Base-by-base conservation (phyloP, 2,329 filamentous ascomycete genomes). In the Huntiella savannae region DNA sequence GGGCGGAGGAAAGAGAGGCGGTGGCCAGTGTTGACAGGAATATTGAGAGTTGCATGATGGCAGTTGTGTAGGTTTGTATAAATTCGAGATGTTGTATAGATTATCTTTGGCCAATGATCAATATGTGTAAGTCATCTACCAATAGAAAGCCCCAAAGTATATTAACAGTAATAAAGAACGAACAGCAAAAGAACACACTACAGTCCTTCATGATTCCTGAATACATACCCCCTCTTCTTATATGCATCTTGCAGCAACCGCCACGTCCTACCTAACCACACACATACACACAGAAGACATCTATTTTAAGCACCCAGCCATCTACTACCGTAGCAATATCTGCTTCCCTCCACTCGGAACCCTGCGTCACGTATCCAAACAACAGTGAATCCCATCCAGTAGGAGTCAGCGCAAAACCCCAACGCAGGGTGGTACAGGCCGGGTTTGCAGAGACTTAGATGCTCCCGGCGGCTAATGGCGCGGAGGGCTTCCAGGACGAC, bases 1-100 rank as follows among this genome's bases (percentile, higher is more conserved):
- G 75, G 42, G 49, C 46, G 16, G 51, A 52, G 15, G 48, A 46
- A 13, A 51, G 39, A 4, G 51, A 51, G 33, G 51, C 51, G 12
- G 46, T 40, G 11, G 45, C 6, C 3, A 50, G 37, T 40, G 42
- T 33, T 32, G 38, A 32, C 16, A 47, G 11, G 10, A 42, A 13
- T 16, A 7, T 28, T 35, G 10, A 37, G 33, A 15, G n/a, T 1
- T 19, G 15, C 19, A 36, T 36, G 7, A 6, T 36, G 32, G 7
- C 12, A 13, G 38, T 47, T n/a, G 13, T 40, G 17, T 40, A 42
- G 12, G 40, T 42, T n/a, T 12, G 17, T 16, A 12, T 17, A 5
- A 12, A 16, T 7, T 40, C 38, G 15, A 40, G 4, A 12, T 19
- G 15, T 40, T 40, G 38, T 12, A 3, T 17, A 17, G 13, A 17